phyloP scores from a whole-genome alignment of 75 land plant species.

The Larix kaempferi region DNA sequence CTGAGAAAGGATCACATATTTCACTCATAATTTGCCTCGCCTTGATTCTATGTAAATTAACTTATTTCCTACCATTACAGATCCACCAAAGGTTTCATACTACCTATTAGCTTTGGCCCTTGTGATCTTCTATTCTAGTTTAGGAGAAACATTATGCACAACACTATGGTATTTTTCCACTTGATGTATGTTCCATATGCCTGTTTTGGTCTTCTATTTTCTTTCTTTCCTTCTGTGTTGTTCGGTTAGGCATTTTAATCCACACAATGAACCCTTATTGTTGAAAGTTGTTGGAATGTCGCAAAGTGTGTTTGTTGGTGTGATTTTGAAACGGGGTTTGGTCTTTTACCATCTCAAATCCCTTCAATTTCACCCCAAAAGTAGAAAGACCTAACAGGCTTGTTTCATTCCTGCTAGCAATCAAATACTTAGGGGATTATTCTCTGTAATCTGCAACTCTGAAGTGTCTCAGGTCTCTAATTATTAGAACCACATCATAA shows the following conservation, averaged over 20 bases:
- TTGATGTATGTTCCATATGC: neutral
- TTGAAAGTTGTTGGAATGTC: neutral
- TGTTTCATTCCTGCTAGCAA: neutral
- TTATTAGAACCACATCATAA: neutral
- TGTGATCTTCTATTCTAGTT: neutral
- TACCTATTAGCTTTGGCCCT: neutral
- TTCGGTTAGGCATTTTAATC: neutral
- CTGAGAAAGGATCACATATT: too few relatives aligned
- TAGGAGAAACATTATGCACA: neutral
- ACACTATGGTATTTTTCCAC: neutral
- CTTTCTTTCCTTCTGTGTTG: neutral
- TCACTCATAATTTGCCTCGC: too few relatives aligned
- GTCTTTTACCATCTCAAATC: neutral
- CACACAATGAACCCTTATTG: neutral
- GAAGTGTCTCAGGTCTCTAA: neutral
- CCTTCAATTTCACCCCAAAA: slow-evolving; percentile 4
- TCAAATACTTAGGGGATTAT: neutral
- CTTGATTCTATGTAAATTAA: too few relatives aligned
- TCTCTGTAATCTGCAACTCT: neutral
- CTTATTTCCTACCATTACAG: neutral
- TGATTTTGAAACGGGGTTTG: neutral
- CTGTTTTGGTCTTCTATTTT: neutral
- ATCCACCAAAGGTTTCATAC: neutral
- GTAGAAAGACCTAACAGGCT: neutral
- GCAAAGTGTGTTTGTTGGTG: neutral